phyloP scores from a whole-genome alignment of 192 early-diverging fungal species.

The Coemansia pectinata region DNA sequence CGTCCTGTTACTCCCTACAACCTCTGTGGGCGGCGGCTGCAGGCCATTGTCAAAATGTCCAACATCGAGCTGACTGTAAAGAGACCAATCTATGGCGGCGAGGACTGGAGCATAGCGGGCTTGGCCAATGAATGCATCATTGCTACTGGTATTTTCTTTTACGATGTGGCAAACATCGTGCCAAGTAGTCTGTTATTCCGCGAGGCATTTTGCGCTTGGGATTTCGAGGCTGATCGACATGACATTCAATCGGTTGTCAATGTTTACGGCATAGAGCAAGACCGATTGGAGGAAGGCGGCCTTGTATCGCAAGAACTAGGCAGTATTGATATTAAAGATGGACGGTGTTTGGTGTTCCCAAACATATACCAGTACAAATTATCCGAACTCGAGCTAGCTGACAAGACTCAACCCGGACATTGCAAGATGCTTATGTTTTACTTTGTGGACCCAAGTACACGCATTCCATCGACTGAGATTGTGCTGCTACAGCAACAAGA shows the following conservation, averaged over 20 bases:
- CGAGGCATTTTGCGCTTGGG: constrained; percentile 18
- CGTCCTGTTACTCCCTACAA: constrained; percentile 17
- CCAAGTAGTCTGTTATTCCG: background rate
- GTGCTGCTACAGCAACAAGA: constrained; percentile 59
- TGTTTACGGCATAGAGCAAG: constrained; percentile 32
- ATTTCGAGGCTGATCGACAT: constrained; percentile 44
- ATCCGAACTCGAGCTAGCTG: constrained; percentile 55
- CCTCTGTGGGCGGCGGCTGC: constrained; percentile 32
- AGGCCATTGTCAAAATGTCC: no score
- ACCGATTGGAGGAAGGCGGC: background rate
- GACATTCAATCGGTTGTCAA: constrained; percentile 15
- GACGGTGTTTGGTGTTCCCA: constrained; percentile 62
- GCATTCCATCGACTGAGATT: constrained; percentile 46
- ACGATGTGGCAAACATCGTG: no score
- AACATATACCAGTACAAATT: constrained; percentile 64
- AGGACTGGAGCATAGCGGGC: constrained; percentile 65
- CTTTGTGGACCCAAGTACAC: constrained; percentile 57
- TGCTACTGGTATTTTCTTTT: constrained; percentile 57
- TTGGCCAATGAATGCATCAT: constrained; percentile 63
- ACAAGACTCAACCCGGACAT: constrained; percentile 56
- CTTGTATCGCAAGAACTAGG: constrained; percentile 20
- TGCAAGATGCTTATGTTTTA: constrained; percentile 66
- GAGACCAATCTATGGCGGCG: constrained; percentile 50
- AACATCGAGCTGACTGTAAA: constrained; percentile 62
- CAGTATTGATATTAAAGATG: constrained; percentile 16